phyloP scores from a whole-genome alignment of 2,329 filamentous ascomycete genomes.

The Microcera coccophila region DNA sequence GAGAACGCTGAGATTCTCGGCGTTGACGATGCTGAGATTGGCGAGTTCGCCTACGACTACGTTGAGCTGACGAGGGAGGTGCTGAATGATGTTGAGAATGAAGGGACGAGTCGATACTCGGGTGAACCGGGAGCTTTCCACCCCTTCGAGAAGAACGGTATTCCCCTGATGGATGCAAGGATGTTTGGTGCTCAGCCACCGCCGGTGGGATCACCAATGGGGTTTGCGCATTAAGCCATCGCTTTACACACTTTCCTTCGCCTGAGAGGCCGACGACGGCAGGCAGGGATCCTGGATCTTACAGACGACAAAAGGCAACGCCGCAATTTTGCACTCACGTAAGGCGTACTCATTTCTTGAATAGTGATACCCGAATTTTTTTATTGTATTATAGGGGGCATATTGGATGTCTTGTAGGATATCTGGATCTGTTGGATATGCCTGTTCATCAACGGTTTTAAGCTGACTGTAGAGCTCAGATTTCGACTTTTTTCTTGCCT shows the following conservation, averaged over 20 bases:
- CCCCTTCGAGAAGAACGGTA: slow-evolving; percentile 47
- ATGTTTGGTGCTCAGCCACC: slow-evolving; percentile 34
- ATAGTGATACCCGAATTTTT: slow-evolving; percentile 27
- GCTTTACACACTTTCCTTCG: too few species aligned
- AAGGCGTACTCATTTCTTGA: slow-evolving; percentile 21
- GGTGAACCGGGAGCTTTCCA: slow-evolving; percentile 39
- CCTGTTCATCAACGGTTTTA: too few species aligned
- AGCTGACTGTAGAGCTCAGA: too few species aligned
- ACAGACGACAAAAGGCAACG: neutral
- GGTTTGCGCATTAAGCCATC: too few species aligned
- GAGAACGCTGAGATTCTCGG: slow-evolving; percentile 79
- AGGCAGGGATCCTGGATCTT: neutral
- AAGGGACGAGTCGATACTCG: slow-evolving; percentile 42
- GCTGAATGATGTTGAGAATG: slow-evolving; percentile 45
- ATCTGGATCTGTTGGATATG: too few species aligned
- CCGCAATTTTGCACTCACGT: slow-evolving; percentile 15
- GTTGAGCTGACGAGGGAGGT: slow-evolving; percentile 70
- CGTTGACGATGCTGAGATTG: slow-evolving; percentile 86
- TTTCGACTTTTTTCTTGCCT: too few species aligned
- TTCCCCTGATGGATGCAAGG: slow-evolving; percentile 44
- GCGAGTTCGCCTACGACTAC: slow-evolving; percentile 94
- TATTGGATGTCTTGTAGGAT: neutral
- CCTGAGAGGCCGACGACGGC: too few species aligned
- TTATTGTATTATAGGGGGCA: neutral
- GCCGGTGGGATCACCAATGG: too few species aligned